Base-by-base conservation (phyloP, 1,139 yeast genomes). In the Geotrichum phurueaensis region DNA sequence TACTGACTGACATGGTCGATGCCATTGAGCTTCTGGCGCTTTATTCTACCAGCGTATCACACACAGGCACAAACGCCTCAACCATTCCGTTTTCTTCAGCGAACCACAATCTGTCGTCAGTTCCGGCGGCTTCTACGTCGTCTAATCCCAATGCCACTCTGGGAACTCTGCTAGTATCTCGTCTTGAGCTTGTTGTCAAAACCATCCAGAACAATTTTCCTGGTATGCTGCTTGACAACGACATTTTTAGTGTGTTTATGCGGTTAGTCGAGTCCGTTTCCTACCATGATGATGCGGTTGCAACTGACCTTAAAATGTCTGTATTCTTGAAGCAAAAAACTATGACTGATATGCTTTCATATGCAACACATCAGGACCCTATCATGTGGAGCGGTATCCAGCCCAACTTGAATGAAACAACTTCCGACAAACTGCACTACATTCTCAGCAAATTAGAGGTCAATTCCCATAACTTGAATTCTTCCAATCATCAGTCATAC, bases 1-100 rank as follows among this genome's bases (percentile, higher is more conserved):
- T 89, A 47, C 76, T 87, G 61, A 87, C 87, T 23, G 83, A 83
- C 66, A 80, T 87, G 62, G 81, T 80, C 25, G 73, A 75, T 13
- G 81, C 83, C 12, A 73, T 89, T 61, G 79, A 77, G 36, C 78
- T 75, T 57, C 76, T 84, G 66, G 75, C 77, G 55, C 79, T 78
- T 53, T 81, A 76, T 63, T 76, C 82, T 64, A 69, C 64, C 60
- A 64, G 61, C n/a, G 63, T 56, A 25, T 60, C 63, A 12, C 55
- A 60, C 22, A 49, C 57, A 9, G 61, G 55, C 13, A 48, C 58
- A 22, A 54, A 54, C 60, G 64, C 51, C 52, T 63, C 60, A 45
- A 60, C 60, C 36, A 58, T 54, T 10, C 58, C 62, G 18, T 57
- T 57, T 27, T 56, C 60, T 20, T 59, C 52, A n/a, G 62, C 60